These are phyloP conservation scores for Linnemannia hyalina DNA, from an alignment of 192 early-diverging fungal genomes.

Conservation along the genomic window DNA sequence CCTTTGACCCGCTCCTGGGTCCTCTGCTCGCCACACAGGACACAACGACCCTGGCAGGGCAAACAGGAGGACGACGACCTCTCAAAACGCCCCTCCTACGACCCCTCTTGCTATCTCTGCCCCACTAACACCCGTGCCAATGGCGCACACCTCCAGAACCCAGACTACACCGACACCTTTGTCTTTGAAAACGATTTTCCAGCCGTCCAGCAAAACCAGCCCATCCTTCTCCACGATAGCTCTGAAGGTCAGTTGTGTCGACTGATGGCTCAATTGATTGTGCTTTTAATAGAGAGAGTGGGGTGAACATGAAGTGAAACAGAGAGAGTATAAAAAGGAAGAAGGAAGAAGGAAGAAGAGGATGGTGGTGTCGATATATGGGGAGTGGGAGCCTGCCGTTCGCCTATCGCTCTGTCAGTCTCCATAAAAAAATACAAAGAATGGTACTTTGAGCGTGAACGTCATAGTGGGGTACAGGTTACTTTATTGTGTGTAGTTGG, in stretches of 20 bases:
- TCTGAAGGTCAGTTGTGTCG: neutral
- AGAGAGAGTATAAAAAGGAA: no score
- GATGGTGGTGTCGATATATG: no score
- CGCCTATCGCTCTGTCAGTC: no score
- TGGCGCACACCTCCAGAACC: conserved; percentile 73
- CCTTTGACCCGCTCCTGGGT: conserved; percentile 95
- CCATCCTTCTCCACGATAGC: conserved; percentile 24
- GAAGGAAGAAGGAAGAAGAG: no score
- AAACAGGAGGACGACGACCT: conserved; percentile 65
- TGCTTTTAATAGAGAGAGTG: neutral
- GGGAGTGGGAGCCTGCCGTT: no score
- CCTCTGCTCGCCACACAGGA: conserved; percentile 96
- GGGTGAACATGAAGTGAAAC: no score
- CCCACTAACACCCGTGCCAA: conserved; percentile 87
- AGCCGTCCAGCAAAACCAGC: conserved; percentile 79
- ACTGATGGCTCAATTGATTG: neutral
- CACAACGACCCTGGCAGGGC: conserved; percentile 94
- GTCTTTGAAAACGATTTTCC: conserved; percentile 96
- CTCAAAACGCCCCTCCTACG: conserved; percentile 71
- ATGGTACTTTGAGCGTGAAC: no score
- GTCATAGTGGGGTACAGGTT: no score
- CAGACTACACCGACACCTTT: conserved; percentile 82
- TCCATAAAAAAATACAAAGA: no score
- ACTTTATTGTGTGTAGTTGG: no score
- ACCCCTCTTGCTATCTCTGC: conserved; percentile 87